Evolutionary conservation across 2,329 filamentous ascomycete genomes (phyloP).

Genomic region (Fusarium sp.): DNA sequence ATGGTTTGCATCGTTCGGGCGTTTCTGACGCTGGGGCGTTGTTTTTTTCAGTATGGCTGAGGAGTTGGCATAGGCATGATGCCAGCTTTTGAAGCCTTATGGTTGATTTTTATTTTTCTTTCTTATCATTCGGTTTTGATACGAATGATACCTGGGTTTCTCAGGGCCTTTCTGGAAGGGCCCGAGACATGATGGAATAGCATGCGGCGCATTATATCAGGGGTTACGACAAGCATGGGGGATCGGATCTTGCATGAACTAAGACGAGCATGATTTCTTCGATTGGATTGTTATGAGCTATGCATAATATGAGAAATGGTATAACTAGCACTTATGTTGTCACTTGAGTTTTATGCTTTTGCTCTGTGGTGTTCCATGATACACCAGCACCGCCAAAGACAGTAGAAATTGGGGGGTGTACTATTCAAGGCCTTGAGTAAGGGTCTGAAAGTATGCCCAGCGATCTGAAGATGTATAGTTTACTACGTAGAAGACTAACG

Average conservation of each 20-base stretch:
- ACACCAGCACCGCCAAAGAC: neutral
- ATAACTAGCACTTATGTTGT: slow-evolving; percentile 31
- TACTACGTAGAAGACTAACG: neutral
- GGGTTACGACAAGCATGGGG: slow-evolving; percentile 18
- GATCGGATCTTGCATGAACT: slow-evolving; percentile 9
- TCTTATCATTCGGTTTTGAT: slow-evolving; percentile 36
- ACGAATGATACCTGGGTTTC: slow-evolving; percentile 46
- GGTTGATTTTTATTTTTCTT: slow-evolving; percentile 29
- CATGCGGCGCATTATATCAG: slow-evolving; percentile 30
- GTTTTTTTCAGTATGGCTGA: slow-evolving; percentile 43
- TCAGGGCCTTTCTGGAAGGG: slow-evolving; percentile 44
- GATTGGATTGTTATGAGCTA: slow-evolving; percentile 49
- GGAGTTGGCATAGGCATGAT: slow-evolving; percentile 47
- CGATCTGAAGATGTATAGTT: neutral
- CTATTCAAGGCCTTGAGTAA: neutral
- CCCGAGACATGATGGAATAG: slow-evolving; percentile 39
- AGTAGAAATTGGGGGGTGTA: neutral
- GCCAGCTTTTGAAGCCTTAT: slow-evolving; percentile 35
- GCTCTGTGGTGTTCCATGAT: neutral
- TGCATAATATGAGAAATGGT: slow-evolving; percentile 38
- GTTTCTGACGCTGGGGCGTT: slow-evolving; percentile 48
- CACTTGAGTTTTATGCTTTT: neutral
- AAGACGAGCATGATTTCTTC: slow-evolving; percentile 39
- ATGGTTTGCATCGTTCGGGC: slow-evolving; percentile 47
- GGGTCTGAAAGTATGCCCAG: neutral